These are phyloP conservation scores for Xylaria grammica DNA, from an alignment of 495 filamentous ascomycete species.

Conservation along the genomic window DNA sequence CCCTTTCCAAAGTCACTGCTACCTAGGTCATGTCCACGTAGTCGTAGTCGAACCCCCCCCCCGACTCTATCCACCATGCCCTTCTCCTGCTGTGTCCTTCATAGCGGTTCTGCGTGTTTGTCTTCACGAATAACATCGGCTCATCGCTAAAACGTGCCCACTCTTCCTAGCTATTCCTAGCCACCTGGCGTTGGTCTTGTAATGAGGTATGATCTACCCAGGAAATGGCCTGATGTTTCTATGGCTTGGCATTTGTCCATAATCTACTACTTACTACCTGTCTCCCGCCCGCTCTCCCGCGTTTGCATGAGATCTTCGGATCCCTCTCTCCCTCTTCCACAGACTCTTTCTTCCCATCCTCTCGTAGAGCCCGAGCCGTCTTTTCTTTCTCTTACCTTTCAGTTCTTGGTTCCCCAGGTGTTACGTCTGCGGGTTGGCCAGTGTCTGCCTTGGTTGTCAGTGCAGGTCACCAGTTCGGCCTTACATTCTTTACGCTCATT, in stretches of 20 bases:
- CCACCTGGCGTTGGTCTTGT: slow-evolving; percentile 54
- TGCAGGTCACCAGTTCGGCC: slow-evolving; percentile 46
- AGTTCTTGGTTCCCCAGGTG: slow-evolving; percentile 42
- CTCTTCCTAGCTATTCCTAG: slow-evolving; percentile 40
- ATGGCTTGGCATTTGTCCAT: slow-evolving; percentile 44
- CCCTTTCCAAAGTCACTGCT: slow-evolving; percentile 6
- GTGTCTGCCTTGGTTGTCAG: slow-evolving; percentile 43
- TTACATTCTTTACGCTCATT: slow-evolving; percentile 43
- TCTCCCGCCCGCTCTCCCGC: slow-evolving; percentile 50
- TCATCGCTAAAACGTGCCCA: slow-evolving; percentile 27
- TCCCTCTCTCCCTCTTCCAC: slow-evolving; percentile 36
- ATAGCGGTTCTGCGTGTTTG: slow-evolving; percentile 6
- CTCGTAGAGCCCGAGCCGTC: slow-evolving; percentile 30
- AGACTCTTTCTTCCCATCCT: slow-evolving; percentile 17
- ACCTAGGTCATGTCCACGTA: slow-evolving; percentile 5
- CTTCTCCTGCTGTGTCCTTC: slow-evolving; percentile 1
- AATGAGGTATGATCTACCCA: slow-evolving; percentile 57
- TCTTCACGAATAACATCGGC: slow-evolving; percentile 31
- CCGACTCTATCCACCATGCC: slow-evolving; percentile 1
- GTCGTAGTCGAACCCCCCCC: slow-evolving; percentile 2
- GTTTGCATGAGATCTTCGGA: slow-evolving; percentile 42
- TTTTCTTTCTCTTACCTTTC: slow-evolving; percentile 34
- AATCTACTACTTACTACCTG: too few species aligned
- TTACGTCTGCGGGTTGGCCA: slow-evolving; percentile 53
- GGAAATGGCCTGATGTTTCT: slow-evolving; percentile 51